phyloP scores from a whole-genome alignment of 2,329 filamentous ascomycete genomes.

The Torrubiella hemipterigena region DNA sequence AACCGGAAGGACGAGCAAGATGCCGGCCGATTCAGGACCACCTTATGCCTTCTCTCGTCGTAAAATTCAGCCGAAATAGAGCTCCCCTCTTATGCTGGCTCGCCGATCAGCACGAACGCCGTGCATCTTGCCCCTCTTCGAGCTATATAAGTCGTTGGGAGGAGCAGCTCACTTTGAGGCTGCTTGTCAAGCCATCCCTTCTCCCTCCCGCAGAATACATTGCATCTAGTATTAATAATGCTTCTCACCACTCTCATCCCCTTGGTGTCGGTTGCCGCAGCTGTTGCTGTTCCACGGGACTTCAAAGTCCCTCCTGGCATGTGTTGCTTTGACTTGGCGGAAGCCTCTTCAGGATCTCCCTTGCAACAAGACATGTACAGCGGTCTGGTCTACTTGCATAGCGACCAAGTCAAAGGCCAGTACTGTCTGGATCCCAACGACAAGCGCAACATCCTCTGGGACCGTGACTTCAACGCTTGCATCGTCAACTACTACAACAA shows the following conservation, averaged over 20 bases:
- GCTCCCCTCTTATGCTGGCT: too few species aligned
- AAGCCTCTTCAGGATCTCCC: constrained; percentile 11
- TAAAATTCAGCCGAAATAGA: too few species aligned
- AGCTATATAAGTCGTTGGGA: too few species aligned
- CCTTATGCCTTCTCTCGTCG: too few species aligned
- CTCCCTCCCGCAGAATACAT: too few species aligned
- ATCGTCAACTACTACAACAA: constrained; percentile 14
- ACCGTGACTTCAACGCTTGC: constrained; percentile 19
- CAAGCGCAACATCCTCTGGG: constrained; percentile 13
- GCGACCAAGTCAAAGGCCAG: constrained; percentile 13
- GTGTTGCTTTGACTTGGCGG: constrained; percentile 20
- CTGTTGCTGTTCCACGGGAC: constrained; percentile 8
- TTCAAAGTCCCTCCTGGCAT: constrained; percentile 10
- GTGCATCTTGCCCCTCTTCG: too few species aligned
- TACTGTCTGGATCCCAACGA: constrained; percentile 18
- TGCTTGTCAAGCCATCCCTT: too few species aligned
- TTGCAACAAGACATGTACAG: constrained; percentile 14
- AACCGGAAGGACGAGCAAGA: too few species aligned
- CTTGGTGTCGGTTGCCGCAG: not conserved
- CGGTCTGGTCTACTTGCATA: constrained; percentile 16
- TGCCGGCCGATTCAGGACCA: too few species aligned
- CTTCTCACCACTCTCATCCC: constrained; percentile 10
- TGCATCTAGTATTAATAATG: too few species aligned
- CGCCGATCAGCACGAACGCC: too few species aligned
- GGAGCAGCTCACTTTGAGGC: too few species aligned